Base-by-base conservation (phyloP, 1,284 basidiomycete species). In the Leccinum colubrinum region DNA sequence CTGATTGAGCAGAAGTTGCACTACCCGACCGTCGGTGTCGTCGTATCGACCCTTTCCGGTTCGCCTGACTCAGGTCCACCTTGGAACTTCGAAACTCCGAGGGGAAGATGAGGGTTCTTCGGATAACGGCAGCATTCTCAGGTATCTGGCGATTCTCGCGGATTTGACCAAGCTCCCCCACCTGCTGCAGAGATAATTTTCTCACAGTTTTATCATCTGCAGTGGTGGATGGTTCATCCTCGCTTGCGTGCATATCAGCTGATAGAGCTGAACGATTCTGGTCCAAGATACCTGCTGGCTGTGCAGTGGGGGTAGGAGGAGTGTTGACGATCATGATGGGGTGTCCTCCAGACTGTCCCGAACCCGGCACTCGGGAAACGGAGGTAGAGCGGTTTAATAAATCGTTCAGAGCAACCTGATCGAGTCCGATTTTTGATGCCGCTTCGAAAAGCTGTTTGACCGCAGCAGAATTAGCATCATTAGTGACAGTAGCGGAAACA, bases 401-500 rank as follows among this genome's bases (percentile, higher is more conserved):
- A 59, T 87, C 90, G 59, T 85, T 87, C 62, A 93, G 72, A 50
- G 84, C 89, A 27, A 75, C 79, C 66, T 86, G 85, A 74, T 91
- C 88, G 52, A 93, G 79, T 43, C 90, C 91, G 54, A 93, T 81
- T 68, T 85, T 86, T 14, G 79, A 81, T 3, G 88, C 91, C 35
- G 90, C 91, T 71, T 86, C 85, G 66, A 90, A 91, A 46, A 93
- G 75, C 70, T 91, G 89, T 69, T 80, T 83, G 61, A 93, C 87
- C 22, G 75, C 73, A 54, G 65, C 65, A 3, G 75, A 66, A 55
- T 74, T 66, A n/a, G 66, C 64, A 37, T 71, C 64, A 56, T 59
- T 62, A 53, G 61, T 25, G 33, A 67, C 63, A 58, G 55, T 25
- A 17, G 66, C 51, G 1, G 71, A 62, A 54, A 67, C 62, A 27